phyloP scores from a whole-genome alignment of 129 eudicot genomes.

The Cynara cardunculus region DNA sequence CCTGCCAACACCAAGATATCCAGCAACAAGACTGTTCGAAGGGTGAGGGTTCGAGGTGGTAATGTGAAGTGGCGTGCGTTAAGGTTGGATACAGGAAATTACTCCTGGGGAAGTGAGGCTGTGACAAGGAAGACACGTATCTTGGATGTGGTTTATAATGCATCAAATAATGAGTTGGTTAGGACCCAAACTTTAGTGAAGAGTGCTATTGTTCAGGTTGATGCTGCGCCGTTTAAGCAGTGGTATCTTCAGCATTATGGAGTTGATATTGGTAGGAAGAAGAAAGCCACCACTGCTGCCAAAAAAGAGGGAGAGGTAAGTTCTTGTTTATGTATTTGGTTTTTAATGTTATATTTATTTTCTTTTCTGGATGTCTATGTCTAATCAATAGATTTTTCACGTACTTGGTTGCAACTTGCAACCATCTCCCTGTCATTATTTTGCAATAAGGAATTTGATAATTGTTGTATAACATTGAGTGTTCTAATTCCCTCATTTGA shows the following conservation, averaged over 20 bases:
- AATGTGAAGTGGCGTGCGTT: background rate
- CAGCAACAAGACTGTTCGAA: background rate
- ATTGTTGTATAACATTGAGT: too few relatives aligned
- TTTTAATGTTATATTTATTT: too few relatives aligned
- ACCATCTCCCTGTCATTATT: too few relatives aligned
- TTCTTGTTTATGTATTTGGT: background rate
- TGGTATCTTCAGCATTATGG: background rate
- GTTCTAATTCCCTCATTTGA: too few relatives aligned
- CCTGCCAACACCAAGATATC: background rate
- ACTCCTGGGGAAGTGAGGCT: background rate
- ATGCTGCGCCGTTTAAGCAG: background rate
- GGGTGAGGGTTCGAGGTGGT: background rate
- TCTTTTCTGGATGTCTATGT: background rate
- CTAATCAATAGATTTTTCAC: too few relatives aligned
- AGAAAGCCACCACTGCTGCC: background rate
- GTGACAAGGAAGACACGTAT: background rate
- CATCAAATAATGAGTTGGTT: background rate
- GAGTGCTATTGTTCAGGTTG: background rate
- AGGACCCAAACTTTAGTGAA: background rate
- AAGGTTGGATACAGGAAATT: background rate
- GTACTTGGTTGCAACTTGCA: too few relatives aligned
- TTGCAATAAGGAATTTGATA: too few relatives aligned
- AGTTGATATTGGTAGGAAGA: background rate
- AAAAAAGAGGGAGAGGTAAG: background rate
- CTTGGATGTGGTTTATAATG: background rate